Evolutionary conservation across 2,329 filamentous ascomycete species (phyloP).

Genomic region (Pleomassaria siparia): DNA sequence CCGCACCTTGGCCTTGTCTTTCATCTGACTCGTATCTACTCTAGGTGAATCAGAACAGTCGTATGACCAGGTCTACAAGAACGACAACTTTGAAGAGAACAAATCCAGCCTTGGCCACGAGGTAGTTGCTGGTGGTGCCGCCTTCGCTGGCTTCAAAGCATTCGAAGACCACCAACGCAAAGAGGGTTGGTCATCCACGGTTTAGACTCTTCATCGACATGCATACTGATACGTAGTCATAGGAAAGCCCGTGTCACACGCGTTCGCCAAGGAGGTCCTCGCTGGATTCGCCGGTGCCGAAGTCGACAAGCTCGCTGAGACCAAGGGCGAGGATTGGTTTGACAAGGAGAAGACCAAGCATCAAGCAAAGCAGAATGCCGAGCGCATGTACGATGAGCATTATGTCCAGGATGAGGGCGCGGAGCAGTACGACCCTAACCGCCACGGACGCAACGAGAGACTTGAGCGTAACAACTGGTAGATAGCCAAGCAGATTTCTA

Average conservation of each 20-base stretch:
- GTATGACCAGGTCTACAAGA: conserved; percentile 58
- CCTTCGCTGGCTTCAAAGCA: conserved; percentile 78
- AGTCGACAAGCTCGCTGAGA: conserved; percentile 71
- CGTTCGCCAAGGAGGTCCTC: conserved; percentile 76
- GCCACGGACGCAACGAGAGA: conserved; percentile 38
- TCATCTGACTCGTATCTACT: conserved; percentile 4
- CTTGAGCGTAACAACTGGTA: conserved; percentile 35
- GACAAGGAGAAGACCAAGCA: conserved; percentile 53
- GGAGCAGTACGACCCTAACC: conserved; percentile 51
- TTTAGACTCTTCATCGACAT: not conserved
- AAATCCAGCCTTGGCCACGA: conserved; percentile 71
- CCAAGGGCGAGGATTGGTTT: conserved; percentile 53
- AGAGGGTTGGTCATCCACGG: conserved; percentile 55
- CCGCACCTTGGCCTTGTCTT: not conserved
- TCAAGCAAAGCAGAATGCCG: conserved; percentile 46
- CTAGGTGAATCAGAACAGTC: conserved; percentile 55
- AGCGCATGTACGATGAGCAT: conserved; percentile 53
- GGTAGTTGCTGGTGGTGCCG: conserved; percentile 71
- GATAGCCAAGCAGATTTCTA: not conserved
- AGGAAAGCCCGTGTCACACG: conserved; percentile 72
- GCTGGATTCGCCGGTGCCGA: conserved; percentile 72
- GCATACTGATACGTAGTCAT: not conserved
- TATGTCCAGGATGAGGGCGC: conserved; percentile 45
- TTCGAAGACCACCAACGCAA: conserved; percentile 75
- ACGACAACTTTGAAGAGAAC: conserved; percentile 51